Evolutionary conservation across 192 early-diverging fungal genomes (phyloP), one percentile per base, ranked within the genome.

Genomic region (Radiomyces spectabilis): DNA sequence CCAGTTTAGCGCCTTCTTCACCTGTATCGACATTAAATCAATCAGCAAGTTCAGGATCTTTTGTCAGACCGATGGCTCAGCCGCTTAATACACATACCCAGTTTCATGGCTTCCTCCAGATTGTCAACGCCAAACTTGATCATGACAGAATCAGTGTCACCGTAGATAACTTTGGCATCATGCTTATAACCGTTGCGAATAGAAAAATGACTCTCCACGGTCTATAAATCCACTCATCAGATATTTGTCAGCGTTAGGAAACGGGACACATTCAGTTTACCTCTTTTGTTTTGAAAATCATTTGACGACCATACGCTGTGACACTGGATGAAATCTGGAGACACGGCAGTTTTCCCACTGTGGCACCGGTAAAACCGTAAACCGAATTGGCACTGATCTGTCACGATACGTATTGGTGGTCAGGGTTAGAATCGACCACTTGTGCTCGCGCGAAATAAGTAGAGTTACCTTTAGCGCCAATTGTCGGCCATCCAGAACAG

Each of bases 91-190:
- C 13, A 13, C 41, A 34, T 56, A 67, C 92, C 92, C 0, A 95
- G 63, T 31, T 77, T 65, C 96, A 99, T 96, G 3, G 92, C 82
- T 8, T 95, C 86, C 18, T 71, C 83, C 30, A 97, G 76, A 43
- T 63, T 72, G 31, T 78, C 67, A 9, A 79, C 78, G 24, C 96
- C 96, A 83, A 99, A 99, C 47, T 94, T 94, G 41, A 99, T 89
- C 96, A 99, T 97, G 24, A 99, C 92, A 5, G 96, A 99, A 78
- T 99, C 94, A 0, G 94, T 99, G 64, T 99, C 96, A 39, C 96
- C 96, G 64, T 97, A 99, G 52, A 99, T 94, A 45, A 99, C 93
- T 22, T 79, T 72, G 0, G 94, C 93, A 58, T 95, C 84, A 54
- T 89, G 78, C 32, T 83, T 62, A 54, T 94, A 96, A 13, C 91